Conservation (phyloP, 805 yeast genomes). For the Cyberlindnera euphorbiiphila region DNA sequence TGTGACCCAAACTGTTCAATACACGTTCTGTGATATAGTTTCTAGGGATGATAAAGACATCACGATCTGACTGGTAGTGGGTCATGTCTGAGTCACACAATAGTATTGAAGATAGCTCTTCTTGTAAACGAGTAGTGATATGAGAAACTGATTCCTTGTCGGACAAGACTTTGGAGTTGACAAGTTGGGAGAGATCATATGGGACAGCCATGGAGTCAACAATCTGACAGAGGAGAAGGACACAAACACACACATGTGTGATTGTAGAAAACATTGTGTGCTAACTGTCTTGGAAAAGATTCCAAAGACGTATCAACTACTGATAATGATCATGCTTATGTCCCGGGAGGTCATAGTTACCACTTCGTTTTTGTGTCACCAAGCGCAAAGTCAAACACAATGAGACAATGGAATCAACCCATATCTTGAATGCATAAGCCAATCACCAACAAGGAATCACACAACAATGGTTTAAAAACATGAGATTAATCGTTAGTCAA, state of each 20-base stretch:
- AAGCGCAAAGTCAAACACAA: too few species aligned
- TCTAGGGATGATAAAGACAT: constrained; percentile 29
- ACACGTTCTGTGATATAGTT: constrained; percentile 23
- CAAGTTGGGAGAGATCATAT: constrained; percentile 1
- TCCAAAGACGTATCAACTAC: too few species aligned
- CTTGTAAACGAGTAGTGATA: constrained; percentile 5
- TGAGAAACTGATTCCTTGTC: constrained; percentile 7
- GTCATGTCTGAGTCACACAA: background rate
- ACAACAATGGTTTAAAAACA: too few species aligned
- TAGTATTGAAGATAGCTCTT: constrained; percentile 11
- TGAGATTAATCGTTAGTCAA: too few species aligned
- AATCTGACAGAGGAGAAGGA: too few species aligned
- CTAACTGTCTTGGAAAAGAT: background rate
- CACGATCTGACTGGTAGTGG: constrained; percentile 14
- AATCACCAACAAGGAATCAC: too few species aligned
- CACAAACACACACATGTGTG: too few species aligned
- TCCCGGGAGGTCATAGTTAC: too few species aligned
- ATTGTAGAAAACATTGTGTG: constrained; percentile 1
- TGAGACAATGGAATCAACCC: too few species aligned
- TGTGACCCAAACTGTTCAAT: constrained; percentile 28
- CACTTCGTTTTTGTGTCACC: background rate
- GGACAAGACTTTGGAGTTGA: constrained; percentile 1
- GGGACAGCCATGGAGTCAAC: background rate
- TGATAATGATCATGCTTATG: too few species aligned
- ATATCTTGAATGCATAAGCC: too few species aligned